Percentiles rank a stretch among this genome's conserved stretches.
phyloP scores from a whole-genome alignment of 1,284 basidiomycete genomes.

The Butyriboletus appendiculatus region DNA sequence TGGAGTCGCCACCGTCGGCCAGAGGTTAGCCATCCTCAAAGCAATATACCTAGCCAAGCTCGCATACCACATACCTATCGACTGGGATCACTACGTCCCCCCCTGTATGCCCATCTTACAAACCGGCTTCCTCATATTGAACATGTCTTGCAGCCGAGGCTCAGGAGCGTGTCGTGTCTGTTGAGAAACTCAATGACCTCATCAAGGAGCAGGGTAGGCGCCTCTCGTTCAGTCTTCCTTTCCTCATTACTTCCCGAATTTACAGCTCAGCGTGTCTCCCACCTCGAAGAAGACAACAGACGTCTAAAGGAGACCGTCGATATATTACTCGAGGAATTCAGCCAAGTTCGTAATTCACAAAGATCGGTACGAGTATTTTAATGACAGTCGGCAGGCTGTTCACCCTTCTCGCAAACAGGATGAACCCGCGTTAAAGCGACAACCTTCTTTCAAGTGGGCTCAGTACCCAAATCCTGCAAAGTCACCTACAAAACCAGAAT shows the following conservation, averaged over 20 bases:
- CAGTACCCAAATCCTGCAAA: constrained; percentile 68
- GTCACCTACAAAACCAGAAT: constrained; percentile 73
- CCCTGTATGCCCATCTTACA: constrained; percentile 62
- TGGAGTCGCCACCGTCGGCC: constrained; percentile 84
- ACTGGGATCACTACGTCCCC: constrained; percentile 86
- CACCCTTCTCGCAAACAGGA: constrained; percentile 40
- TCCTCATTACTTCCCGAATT: constrained; percentile 1
- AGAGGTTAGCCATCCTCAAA: constrained; percentile 86
- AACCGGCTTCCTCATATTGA: constrained; percentile 11
- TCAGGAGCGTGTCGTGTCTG: constrained; percentile 58
- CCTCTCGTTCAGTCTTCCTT: constrained; percentile 3
- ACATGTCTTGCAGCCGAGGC: constrained; percentile 55
- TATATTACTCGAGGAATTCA: constrained; percentile 67
- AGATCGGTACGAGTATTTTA: constrained; percentile 20
- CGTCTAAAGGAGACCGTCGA: constrained; percentile 62
- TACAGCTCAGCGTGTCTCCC: constrained; percentile 66
- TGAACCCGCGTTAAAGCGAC: constrained; percentile 58
- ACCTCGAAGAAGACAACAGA: constrained; percentile 77
- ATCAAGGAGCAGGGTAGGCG: constrained; percentile 75
- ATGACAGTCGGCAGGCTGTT: constrained; percentile 9
- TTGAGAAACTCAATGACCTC: constrained; percentile 69
- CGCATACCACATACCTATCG: constrained; percentile 79
- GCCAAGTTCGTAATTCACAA: constrained; percentile 26
- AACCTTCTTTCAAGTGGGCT: constrained; percentile 83
- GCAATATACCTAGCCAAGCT: constrained; percentile 88